phyloP scores from a whole-genome alignment of 768 basidiomycete genomes.

The Rhodocollybia butyracea region DNA sequence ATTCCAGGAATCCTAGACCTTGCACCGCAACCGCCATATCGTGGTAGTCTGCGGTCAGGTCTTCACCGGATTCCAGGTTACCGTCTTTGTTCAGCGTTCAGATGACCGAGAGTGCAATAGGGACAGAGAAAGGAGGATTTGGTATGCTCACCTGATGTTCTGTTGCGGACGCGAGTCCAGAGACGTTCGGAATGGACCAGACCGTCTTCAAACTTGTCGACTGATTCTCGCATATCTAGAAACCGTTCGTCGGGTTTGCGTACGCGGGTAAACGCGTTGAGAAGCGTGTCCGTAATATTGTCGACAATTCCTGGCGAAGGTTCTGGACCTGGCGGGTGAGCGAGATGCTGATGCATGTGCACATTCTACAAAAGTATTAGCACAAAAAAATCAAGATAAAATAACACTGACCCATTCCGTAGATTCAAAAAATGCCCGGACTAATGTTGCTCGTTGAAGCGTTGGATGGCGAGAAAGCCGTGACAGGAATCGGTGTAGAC shows the following conservation, averaged over 20 bases:
- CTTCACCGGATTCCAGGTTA: conserved; percentile 79
- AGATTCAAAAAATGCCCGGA: conserved; percentile 94
- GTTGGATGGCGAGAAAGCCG: conserved; percentile 93
- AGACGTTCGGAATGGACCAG: conserved; percentile 76
- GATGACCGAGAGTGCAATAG: conserved; percentile 42
- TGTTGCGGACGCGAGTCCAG: conserved; percentile 71
- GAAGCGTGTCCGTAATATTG: conserved; percentile 90
- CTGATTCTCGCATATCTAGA: conserved; percentile 82
- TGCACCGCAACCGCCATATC: conserved; percentile 95
- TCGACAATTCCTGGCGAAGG: conserved; percentile 81
- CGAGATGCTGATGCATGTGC: conserved; percentile 93
- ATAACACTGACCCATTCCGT: conserved; percentile 87
- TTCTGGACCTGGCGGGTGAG: conserved; percentile 88
- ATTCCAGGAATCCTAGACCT: conserved; percentile 95
- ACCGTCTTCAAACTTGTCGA: conserved; percentile 98
- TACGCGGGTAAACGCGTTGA: conserved; percentile 94
- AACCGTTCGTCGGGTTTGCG: conserved; percentile 98
- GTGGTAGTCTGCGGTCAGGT: conserved; percentile 96
- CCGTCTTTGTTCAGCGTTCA: conserved; percentile 83
- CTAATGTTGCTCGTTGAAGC: conserved; percentile 82
- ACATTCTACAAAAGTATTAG: conserved; percentile 63
- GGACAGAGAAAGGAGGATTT: conserved; percentile 16
- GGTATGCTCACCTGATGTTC: conserved; percentile 78
- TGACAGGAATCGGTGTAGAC: conserved; percentile 89
- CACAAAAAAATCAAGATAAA: conserved; percentile 1